These are phyloP conservation scores for Balamuthia mandrillaris DNA, from an alignment of 208 protist species.

Conservation along the genomic window DNA sequence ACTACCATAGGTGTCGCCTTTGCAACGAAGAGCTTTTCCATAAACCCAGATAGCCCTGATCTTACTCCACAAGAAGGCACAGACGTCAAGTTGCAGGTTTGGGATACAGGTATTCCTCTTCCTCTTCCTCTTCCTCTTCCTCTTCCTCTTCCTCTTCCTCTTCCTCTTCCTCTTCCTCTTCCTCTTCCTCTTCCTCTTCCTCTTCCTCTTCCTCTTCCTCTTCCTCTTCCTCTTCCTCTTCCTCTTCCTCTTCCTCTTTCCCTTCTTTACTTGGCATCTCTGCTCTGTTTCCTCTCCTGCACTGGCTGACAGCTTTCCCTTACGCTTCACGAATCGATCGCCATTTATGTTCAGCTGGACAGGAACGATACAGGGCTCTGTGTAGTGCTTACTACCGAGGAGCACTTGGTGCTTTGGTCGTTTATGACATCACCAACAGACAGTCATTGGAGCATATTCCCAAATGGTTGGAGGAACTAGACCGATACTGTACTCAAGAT, in stretches of 20 bases:
- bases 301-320: no score
- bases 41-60: not conserved
- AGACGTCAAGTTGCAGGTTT: not conserved
- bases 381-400: conserved; percentile 92
- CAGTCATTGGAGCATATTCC: not conserved
- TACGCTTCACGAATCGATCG: no score
- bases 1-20: not conserved
- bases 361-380: not conserved
- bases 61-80: not conserved
- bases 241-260: no score
- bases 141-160: not conserved
- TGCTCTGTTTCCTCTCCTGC: no score
- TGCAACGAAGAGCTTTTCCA: not conserved
- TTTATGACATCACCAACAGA: conserved; percentile 94
- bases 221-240: not conserved
- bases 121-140: not conserved
- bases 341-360: not conserved
- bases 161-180: not conserved
- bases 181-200: not conserved
- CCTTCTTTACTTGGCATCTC: no score
- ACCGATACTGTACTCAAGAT: conserved; percentile 86
- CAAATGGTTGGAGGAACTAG: conserved; percentile 59
- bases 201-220: not conserved
- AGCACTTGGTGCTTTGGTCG: conserved; percentile 94
- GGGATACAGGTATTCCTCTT: not conserved